A percentile compares a stretch with the other conserved stretches of the same genome.
phyloP scores from a whole-genome alignment of 192 early-diverging fungal species.

The Dissophora ornata region DNA sequence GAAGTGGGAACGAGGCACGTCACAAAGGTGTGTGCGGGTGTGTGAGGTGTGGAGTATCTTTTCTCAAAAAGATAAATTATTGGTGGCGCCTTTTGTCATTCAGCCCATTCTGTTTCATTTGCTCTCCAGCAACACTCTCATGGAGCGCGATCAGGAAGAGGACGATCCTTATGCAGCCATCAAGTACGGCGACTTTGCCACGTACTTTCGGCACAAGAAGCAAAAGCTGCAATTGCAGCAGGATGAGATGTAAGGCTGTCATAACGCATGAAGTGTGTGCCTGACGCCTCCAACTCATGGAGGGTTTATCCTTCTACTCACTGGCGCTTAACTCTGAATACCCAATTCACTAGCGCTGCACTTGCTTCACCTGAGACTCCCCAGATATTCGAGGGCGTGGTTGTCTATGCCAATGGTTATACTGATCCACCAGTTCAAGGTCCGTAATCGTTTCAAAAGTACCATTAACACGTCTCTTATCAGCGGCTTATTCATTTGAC shows the following conservation, averaged over 20 bases:
- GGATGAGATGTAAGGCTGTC: constrained; percentile 47
- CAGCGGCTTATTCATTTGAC: no score
- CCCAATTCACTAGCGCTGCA: constrained; percentile 16
- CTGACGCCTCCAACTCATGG: no score
- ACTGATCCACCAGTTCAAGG: constrained; percentile 63
- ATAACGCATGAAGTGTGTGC: no score
- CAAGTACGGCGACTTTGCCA: constrained; percentile 59
- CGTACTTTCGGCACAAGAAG: constrained; percentile 64
- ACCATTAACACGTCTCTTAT: not conserved
- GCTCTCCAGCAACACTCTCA: no score
- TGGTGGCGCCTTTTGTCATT: no score
- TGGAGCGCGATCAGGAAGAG: constrained; percentile 32
- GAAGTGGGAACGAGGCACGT: no score
- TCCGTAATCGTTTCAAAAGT: no score
- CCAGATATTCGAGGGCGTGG: constrained; percentile 56
- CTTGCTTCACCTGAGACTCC: constrained; percentile 26
- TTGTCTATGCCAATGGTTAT: constrained; percentile 78
- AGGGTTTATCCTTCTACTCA: not conserved
- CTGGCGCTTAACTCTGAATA: no score
- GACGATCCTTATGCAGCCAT: constrained; percentile 60
- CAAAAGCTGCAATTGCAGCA: constrained; percentile 62
- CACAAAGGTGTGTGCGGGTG: no score
- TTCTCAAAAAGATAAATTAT: no score
- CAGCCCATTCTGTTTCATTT: no score
- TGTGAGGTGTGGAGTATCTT: no score